Evolutionary conservation across 345 rosid genomes (phyloP).

Genomic region (Cardamine occulta): DNA sequence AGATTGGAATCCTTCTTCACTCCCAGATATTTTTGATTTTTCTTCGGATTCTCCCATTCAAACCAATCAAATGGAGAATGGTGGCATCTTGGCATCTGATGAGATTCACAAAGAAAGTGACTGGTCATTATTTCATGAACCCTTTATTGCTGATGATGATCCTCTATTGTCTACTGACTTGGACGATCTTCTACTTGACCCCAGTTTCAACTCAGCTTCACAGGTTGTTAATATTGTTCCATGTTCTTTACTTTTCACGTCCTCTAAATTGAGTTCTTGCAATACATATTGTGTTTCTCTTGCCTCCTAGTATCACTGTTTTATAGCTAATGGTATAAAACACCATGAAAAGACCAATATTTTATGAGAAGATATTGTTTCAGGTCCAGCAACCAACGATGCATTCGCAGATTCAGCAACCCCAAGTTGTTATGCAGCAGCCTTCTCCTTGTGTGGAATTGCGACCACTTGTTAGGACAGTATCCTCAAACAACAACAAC

Average conservation of each 20-base stretch:
- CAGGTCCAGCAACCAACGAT: conserved; percentile 54
- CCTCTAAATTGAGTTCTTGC: background rate
- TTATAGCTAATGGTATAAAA: background rate
- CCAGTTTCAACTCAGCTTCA: conserved; percentile 55
- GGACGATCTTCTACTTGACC: conserved; percentile 68
- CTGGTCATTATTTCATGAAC: conserved; percentile 82
- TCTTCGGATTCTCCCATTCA: conserved; percentile 50
- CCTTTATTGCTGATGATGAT: conserved; percentile 70
- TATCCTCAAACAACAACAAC: conserved; percentile 48
- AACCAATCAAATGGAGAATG: conserved; percentile 58
- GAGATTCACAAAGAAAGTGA: conserved; percentile 58
- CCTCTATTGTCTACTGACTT: conserved; percentile 53
- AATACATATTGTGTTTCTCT: background rate
- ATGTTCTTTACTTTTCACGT: background rate
- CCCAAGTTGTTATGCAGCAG: conserved; percentile 52
- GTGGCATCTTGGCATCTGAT: conserved; percentile 48
- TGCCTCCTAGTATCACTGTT: background rate
- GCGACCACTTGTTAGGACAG: conserved; percentile 48
- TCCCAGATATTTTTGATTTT: conserved; percentile 59
- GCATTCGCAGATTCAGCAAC: conserved; percentile 48
- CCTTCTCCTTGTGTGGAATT: conserved; percentile 57
- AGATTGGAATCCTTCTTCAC: conserved; percentile 59
- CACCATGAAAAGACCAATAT: background rate
- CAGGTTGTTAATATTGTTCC: conserved; percentile 52
- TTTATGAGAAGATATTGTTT: conserved; percentile 31